Evolutionary conservation across 2,329 filamentous ascomycete species (phyloP).

Genomic region (Sporothrix variecibatus): DNA sequence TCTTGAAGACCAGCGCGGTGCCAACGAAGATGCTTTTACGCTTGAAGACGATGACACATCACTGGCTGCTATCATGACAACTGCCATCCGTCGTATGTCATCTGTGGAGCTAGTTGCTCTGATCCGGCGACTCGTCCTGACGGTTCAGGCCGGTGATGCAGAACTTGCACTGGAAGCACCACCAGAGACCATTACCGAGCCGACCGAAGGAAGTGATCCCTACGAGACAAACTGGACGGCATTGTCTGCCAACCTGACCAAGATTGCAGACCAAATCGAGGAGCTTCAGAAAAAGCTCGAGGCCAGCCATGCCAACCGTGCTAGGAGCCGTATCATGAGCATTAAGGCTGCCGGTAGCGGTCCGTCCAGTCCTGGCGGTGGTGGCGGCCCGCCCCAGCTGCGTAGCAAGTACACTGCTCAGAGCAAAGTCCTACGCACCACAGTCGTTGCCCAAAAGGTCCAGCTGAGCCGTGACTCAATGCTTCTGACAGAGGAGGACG

Average conservation of each 20-base stretch:
- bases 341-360: background rate
- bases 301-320: conserved; percentile 44
- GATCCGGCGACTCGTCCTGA: conserved; percentile 45
- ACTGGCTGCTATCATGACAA: conserved; percentile 48
- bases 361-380: background rate
- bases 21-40: conserved; percentile 42
- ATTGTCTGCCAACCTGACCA: conserved; percentile 41
- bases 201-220: background rate
- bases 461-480: conserved; percentile 76
- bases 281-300: conserved; percentile 49
- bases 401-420: conserved; percentile 76
- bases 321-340: background rate
- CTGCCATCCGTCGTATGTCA: conserved; percentile 61
- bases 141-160: conserved; percentile 41
- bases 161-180: conserved; percentile 43
- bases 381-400: conserved; percentile 42
- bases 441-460: conserved; percentile 78
- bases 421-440: conserved; percentile 70
- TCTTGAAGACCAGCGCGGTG: conserved; percentile 38
- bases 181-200: conserved; percentile 37
- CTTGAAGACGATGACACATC: conserved; percentile 48
- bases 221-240: conserved; percentile 4
- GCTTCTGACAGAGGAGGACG: conserved; percentile 69
- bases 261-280: conserved; percentile 50
- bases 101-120: conserved; percentile 51